phyloP scores from a whole-genome alignment of 2,329 filamentous ascomycete genomes.

The Penicillium capsulatum region DNA sequence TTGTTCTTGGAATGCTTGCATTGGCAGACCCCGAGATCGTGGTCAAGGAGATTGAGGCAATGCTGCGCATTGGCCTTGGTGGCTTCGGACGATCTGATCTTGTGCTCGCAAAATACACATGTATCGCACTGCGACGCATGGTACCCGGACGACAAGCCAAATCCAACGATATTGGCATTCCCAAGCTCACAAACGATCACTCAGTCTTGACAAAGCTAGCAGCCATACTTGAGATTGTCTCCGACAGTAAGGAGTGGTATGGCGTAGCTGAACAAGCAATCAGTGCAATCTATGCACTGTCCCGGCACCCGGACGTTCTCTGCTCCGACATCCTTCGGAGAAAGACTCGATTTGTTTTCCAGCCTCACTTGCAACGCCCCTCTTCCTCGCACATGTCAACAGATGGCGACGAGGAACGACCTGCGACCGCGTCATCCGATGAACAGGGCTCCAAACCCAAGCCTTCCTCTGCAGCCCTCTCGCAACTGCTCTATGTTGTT shows the following conservation, averaged over 20 bases:
- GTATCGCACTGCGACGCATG: constrained; percentile 85
- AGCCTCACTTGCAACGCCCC: constrained; percentile 36
- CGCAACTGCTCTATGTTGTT: constrained; percentile 89
- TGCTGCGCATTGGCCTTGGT: constrained; percentile 85
- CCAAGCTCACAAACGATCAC: constrained; percentile 85
- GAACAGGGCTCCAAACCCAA: constrained; percentile 53
- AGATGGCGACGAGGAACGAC: constrained; percentile 33
- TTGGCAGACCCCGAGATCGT: constrained; percentile 89
- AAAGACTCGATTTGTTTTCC: constrained; percentile 80
- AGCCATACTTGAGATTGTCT: constrained; percentile 77
- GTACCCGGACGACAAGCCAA: constrained; percentile 81
- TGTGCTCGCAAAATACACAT: constrained; percentile 89
- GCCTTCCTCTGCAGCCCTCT: constrained; percentile 66
- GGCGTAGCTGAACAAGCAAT: constrained; percentile 95
- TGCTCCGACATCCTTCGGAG: constrained; percentile 86
- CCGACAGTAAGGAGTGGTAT: constrained; percentile 90
- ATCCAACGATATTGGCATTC: constrained; percentile 59
- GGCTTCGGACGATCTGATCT: constrained; percentile 75
- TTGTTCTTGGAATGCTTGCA: constrained; percentile 93
- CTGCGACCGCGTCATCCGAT: constrained; percentile 33
- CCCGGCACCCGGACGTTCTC: constrained; percentile 87
- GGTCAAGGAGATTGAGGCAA: constrained; percentile 89
- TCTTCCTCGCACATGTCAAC: constrained; percentile 25
- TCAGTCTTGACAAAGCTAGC: constrained; percentile 77
- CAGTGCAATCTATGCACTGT: constrained; percentile 87